Percentiles rank a stretch among this genome's conserved stretches.
Evolutionary conservation across 2,329 filamentous ascomycete genomes (phyloP).

Genomic region (Sclerotinia trifoliorum): DNA sequence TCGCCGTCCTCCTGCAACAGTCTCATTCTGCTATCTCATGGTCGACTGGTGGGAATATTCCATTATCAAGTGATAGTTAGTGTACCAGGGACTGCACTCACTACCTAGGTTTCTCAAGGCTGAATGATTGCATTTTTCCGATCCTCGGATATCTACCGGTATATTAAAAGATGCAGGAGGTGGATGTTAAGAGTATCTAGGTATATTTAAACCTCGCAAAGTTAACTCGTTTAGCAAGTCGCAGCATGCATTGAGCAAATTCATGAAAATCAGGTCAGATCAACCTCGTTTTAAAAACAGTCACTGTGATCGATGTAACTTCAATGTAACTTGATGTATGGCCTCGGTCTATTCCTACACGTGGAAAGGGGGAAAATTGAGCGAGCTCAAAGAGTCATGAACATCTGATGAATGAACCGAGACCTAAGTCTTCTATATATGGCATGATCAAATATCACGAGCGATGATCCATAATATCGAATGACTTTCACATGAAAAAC

Average conservation of each 20-base stretch:
- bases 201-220: not conserved
- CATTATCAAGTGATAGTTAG: conserved; percentile 2
- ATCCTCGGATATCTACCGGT: not conserved
- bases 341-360: not conserved
- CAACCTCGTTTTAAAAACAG: not conserved
- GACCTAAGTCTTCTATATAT: not conserved
- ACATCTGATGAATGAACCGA: conserved; percentile 7
- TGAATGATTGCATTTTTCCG: conserved; percentile 11
- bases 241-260: not conserved
- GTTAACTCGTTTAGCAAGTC: not conserved
- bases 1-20: not conserved
- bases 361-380: not conserved
- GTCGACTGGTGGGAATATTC: not conserved
- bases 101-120: conserved; percentile 3
- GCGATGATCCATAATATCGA: not conserved
- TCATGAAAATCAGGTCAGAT: conserved; percentile 4
- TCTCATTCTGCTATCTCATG: not conserved
- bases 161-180: conserved; percentile 8
- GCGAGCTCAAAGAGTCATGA: not conserved
- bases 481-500: conserved; percentile 5
- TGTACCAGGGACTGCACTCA: not conserved
- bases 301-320: conserved; percentile 4
- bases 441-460: conserved; percentile 7
- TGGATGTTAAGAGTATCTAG: conserved; percentile 2
- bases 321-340: conserved; percentile 5